phyloP scores from a whole-genome alignment of 1,284 basidiomycete genomes.

The Moniliella sp. region DNA sequence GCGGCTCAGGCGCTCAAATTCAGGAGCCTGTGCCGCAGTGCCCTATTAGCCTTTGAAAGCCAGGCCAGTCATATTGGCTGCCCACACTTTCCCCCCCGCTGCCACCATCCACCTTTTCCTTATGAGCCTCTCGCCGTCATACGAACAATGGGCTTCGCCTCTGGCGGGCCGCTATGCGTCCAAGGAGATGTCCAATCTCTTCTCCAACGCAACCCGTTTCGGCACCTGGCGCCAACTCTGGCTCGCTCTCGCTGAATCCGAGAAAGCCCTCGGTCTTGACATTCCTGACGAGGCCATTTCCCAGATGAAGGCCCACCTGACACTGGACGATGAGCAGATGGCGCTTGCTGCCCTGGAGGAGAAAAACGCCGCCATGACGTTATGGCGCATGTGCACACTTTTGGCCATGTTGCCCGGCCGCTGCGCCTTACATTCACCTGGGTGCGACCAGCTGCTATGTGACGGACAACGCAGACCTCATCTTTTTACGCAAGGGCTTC shows the following conservation, averaged over 20 bases:
- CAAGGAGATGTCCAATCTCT: slow-evolving; percentile 91
- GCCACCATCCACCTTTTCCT: too few relatives aligned
- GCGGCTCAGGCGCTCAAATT: too few relatives aligned
- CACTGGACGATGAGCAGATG: slow-evolving; percentile 71
- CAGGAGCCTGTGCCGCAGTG: too few relatives aligned
- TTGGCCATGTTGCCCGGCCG: slow-evolving; percentile 81
- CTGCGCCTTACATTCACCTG: slow-evolving; percentile 87
- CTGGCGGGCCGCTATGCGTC: slow-evolving; percentile 76
- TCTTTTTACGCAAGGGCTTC: slow-evolving; percentile 74
- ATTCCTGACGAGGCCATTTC: slow-evolving; percentile 75
- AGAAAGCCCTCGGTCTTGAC: slow-evolving; percentile 77
- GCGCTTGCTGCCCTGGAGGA: slow-evolving; percentile 76
- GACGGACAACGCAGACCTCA: slow-evolving; percentile 71
- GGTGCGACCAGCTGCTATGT: slow-evolving; percentile 97
- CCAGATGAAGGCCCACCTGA: slow-evolving; percentile 79
- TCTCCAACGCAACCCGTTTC: slow-evolving; percentile 84
- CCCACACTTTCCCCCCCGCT: too few relatives aligned
- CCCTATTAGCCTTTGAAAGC: too few relatives aligned
- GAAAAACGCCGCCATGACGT: slow-evolving; percentile 95
- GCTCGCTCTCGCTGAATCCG: slow-evolving; percentile 85
- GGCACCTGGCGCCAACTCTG: slow-evolving; percentile 89
- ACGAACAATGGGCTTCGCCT: slow-evolving; percentile 3
- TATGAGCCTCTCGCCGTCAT: slow-evolving; percentile 78
- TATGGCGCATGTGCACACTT: slow-evolving; percentile 97
- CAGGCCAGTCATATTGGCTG: too few relatives aligned